Evolutionary conservation across 768 basidiomycete species (phyloP).

Genomic region (Serendipita indica): DNA sequence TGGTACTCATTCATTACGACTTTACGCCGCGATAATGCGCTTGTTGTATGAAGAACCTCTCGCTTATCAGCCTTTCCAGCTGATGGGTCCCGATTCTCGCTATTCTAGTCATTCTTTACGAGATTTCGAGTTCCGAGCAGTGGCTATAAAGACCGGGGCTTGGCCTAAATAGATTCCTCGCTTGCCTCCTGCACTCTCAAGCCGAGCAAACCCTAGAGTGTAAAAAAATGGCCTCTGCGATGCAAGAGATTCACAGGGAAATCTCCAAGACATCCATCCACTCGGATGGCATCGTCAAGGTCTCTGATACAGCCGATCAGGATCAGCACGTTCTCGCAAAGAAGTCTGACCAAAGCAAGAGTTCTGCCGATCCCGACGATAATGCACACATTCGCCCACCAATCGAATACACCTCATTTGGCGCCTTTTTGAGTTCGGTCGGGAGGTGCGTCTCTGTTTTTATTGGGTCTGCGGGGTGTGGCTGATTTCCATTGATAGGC

Average conservation of each 20-base stretch:
- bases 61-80: no score
- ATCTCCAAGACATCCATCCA: neutral
- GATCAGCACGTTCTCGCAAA: neutral
- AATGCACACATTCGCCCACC: conserved; percentile 31
- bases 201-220: conserved; percentile 3
- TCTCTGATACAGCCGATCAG: neutral
- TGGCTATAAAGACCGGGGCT: neutral
- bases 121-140: no score
- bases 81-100: no score
- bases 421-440: conserved; percentile 28
- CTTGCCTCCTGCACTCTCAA: conserved; percentile 10
- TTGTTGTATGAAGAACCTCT: no score
- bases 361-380: neutral
- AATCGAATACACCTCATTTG: conserved; percentile 48
- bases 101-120: no score
- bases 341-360: neutral
- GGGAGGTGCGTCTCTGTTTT: neutral
- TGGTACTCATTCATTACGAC: no score
- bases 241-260: conserved; percentile 4
- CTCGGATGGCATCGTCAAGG: neutral
- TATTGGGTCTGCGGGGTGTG: neutral
- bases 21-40: no score
- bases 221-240: conserved; percentile 4
- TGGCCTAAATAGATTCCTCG: neutral
- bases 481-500: conserved; percentile 22